These are phyloP conservation scores for Monilinia laxa DNA, from an alignment of 2,329 filamentous ascomycete species.

Conservation along the genomic window DNA sequence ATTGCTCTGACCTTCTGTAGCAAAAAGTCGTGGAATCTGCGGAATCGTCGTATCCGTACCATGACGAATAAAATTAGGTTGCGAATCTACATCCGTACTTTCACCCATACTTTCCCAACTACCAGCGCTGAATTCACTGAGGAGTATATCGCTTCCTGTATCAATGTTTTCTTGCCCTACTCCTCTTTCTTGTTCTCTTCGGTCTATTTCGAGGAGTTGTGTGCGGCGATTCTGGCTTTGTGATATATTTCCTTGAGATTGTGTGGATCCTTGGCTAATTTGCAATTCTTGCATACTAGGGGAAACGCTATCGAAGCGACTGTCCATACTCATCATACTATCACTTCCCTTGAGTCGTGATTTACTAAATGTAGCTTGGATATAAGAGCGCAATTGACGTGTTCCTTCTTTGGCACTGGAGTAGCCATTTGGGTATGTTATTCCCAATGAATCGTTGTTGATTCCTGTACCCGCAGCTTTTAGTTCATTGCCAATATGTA, in stretches of 20 bases:
- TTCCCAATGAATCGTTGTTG: conserved; percentile 27
- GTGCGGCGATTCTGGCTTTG: conserved; percentile 12
- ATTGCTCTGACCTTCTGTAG: background rate
- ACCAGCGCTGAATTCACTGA: conserved; percentile 10
- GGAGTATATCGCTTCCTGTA: conserved; percentile 4
- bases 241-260: background rate
- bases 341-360: conserved; percentile 28
- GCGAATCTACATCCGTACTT: conserved; percentile 12
- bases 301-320: conserved; percentile 36
- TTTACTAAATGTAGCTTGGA: conserved; percentile 29
- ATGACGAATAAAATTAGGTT: conserved; percentile 24
- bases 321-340: conserved; percentile 30
- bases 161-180: background rate
- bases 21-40: background rate
- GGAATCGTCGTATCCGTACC: background rate
- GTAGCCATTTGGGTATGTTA: conserved; percentile 35
- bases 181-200: conserved; percentile 2
- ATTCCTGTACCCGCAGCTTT: conserved; percentile 23
- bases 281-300: conserved; percentile 26
- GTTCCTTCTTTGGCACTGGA: conserved; percentile 36
- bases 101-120: conserved; percentile 19
- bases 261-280: background rate
- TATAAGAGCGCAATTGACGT: conserved; percentile 33
- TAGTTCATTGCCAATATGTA: conserved; percentile 23
- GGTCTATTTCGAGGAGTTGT: conserved; percentile 22